phyloP scores from a whole-genome alignment of 1,139 yeast genomes.

The Geotrichum fermentans region DNA sequence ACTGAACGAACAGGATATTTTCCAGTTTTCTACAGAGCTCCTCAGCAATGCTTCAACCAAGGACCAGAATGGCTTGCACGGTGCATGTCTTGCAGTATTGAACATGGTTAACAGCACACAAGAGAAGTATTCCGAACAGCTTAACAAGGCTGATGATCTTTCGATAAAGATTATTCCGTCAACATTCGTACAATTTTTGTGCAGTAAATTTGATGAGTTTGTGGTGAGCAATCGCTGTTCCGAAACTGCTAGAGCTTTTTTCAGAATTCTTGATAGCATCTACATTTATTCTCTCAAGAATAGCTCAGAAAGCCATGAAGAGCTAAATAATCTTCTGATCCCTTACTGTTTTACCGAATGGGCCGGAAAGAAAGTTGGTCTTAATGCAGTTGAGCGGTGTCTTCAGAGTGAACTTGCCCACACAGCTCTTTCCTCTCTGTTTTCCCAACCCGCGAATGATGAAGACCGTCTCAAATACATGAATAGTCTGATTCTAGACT shows the following conservation, averaged over 20 bases:
- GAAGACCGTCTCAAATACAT: conserved; percentile 9
- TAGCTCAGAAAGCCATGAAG: background rate
- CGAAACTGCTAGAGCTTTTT: conserved; percentile 40
- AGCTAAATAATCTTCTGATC: conserved; percentile 8
- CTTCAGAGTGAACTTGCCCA: conserved; percentile 20
- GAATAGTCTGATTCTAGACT: conserved; percentile 14
- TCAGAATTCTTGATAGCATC: conserved; percentile 33
- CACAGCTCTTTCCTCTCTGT: conserved; percentile 7
- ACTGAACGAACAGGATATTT: conserved; percentile 36
- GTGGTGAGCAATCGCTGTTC: conserved; percentile 32
- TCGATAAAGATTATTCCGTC: conserved; percentile 12
- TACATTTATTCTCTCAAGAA: conserved; percentile 2
- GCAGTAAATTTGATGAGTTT: conserved; percentile 26
- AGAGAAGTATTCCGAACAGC: conserved; percentile 10
- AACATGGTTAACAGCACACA: conserved; percentile 16
- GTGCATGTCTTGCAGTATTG: conserved; percentile 47
- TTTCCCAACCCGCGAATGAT: background rate
- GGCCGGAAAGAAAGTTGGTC: conserved; percentile 2
- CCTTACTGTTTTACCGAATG: conserved; percentile 18
- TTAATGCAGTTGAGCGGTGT: conserved; percentile 18
- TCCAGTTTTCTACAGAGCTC: conserved; percentile 25
- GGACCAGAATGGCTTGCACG: conserved; percentile 52
- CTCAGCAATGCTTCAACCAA: conserved; percentile 21
- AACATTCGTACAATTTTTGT: conserved; percentile 24
- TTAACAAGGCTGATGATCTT: conserved; percentile 21